Evolutionary conservation across 139 green algal genomes (phyloP).

Genomic region (Haematococcus sp.): DNA sequence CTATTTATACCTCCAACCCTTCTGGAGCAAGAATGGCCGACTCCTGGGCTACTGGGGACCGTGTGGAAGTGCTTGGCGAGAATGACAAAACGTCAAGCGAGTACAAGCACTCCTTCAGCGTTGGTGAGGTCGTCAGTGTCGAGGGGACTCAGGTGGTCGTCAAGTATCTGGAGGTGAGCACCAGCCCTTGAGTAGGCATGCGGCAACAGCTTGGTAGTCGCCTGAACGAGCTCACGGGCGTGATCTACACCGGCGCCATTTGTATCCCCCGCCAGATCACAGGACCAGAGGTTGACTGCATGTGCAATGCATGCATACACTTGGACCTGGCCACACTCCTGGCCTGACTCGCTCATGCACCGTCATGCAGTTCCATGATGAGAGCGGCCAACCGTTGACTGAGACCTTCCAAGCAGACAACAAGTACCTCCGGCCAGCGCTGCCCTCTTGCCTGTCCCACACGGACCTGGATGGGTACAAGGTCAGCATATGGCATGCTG

Average conservation of each 20-base stretch:
- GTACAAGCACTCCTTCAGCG: not conserved
- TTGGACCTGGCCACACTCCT: too few species aligned
- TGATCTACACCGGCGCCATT: too few species aligned
- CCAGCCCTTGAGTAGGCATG: too few species aligned
- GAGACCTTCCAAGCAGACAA: not conserved
- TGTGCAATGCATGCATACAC: too few species aligned
- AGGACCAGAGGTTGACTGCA: too few species aligned
- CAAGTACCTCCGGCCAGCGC: not conserved
- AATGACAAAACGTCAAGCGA: not conserved
- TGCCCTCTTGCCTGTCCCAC: not conserved
- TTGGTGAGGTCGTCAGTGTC: not conserved
- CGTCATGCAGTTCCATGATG: not conserved
- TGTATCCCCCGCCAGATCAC: too few species aligned
- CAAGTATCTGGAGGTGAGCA: too few species aligned
- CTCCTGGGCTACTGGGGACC: not conserved
- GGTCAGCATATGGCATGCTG: not conserved
- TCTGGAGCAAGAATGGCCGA: not conserved
- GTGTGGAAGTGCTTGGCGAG: not conserved
- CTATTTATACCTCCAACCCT: not conserved
- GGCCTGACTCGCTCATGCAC: too few species aligned
- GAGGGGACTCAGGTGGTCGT: too few species aligned
- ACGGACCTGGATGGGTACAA: not conserved
- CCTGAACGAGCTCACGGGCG: too few species aligned
- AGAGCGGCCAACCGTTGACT: slow-evolving; percentile 1
- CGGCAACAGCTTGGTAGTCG: too few species aligned